phyloP scores from a whole-genome alignment of 495 filamentous ascomycete genomes.

The Daldinia loculata region DNA sequence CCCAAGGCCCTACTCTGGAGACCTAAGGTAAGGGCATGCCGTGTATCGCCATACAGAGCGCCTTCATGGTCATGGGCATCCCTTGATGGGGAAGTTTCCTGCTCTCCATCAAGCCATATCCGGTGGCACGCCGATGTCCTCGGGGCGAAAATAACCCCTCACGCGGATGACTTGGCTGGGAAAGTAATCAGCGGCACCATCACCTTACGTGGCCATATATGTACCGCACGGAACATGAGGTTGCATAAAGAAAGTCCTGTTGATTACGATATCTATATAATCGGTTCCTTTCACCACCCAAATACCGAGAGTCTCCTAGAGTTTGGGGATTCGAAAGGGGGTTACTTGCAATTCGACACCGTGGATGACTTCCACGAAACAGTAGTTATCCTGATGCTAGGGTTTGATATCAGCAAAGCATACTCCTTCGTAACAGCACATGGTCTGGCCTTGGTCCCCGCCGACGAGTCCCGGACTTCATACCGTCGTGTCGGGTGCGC shows the following conservation, averaged over 20 bases:
- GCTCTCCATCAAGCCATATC: background rate
- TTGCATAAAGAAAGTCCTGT: background rate
- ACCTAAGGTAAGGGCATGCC: background rate
- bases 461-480: background rate
- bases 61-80: slow-evolving; percentile 45
- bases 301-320: background rate
- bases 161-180: background rate
- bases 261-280: background rate
- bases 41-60: slow-evolving; percentile 26
- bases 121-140: slow-evolving; percentile 16
- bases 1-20: slow-evolving; percentile 30
- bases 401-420: too few species aligned
- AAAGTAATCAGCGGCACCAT: background rate
- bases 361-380: background rate
- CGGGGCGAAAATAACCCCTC: background rate
- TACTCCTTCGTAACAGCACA: background rate
- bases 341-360: slow-evolving; percentile 2
- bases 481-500: slow-evolving; percentile 30
- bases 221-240: background rate
- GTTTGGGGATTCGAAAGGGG: too few species aligned
- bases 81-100: slow-evolving; percentile 20
- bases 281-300: background rate
- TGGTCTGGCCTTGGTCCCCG: slow-evolving; percentile 7
- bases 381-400: background rate
- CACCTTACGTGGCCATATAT: background rate